Conservation (phyloP, 179 eudicot genomes). For the Spinacia oleracea region DNA sequence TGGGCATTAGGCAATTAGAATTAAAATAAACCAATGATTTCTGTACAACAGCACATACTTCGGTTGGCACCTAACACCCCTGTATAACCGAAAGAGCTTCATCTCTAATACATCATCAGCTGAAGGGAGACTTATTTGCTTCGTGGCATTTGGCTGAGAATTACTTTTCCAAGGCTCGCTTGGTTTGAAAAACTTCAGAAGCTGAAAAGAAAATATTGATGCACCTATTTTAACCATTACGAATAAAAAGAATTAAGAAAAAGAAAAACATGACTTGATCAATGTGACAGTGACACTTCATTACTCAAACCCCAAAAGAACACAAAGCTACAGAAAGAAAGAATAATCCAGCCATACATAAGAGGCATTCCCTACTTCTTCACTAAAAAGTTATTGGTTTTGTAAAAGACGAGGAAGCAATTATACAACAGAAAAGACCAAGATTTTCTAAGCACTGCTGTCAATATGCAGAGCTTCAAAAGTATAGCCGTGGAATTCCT, state of each 20-base stretch:
- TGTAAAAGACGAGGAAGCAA: neutral
- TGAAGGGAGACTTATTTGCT: constrained; percentile 41
- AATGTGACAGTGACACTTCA: neutral
- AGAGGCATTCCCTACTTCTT: neutral
- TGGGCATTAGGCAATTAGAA: too few relatives aligned
- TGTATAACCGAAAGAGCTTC: constrained; percentile 43
- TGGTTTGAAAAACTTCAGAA: constrained; percentile 44
- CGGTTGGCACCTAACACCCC: constrained; percentile 39
- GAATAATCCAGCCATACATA: neutral
- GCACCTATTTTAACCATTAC: neutral
- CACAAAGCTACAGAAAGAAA: neutral
- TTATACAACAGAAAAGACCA: neutral
- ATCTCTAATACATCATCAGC: constrained; percentile 44
- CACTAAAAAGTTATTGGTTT: too few relatives aligned
- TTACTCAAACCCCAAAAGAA: neutral
- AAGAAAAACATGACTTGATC: neutral
- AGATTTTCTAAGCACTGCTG: neutral
- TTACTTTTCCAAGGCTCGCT: constrained; percentile 59
- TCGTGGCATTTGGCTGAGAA: constrained; percentile 29
- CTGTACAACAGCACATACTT: constrained; percentile 34
- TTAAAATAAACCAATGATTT: neutral
- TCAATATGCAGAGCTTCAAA: too few relatives aligned
- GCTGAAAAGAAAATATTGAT: constrained; percentile 36
- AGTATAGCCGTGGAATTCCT: neutral
- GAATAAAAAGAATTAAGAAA: neutral